Evolutionary conservation across 2,329 filamentous ascomycete species (phyloP), one percentile per base, ranked within the genome.

Genomic region (Curvularia spicifera): DNA sequence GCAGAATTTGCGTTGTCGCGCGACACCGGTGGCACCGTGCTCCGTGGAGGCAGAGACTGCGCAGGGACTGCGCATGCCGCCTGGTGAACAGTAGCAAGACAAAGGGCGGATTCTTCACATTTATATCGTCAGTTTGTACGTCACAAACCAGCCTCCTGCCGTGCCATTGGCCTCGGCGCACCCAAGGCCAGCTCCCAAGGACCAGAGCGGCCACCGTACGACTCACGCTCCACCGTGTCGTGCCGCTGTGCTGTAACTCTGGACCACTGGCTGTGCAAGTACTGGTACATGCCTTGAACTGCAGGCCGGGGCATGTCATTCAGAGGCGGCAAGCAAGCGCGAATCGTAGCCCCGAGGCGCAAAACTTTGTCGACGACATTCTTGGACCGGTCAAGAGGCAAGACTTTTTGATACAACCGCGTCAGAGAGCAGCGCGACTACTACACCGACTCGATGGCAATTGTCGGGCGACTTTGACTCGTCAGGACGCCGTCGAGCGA

Each of bases 371-470:
- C 29, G 45, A 55, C 26, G 39, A 24, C 26, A 44, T 26, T 22
- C 29, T 49, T 53, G 48, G 39, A 44, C 57, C 57, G 45, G 51
- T 57, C 49, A 31, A 49, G 49, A 40, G 50, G 33, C n/a, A 31
- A 53, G 55, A n/a, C 20, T n/a, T 4, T 8, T 44, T 48, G 33
- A 49, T 53, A 51, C 44, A 51, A 51, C 60, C 56, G 28, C 53
- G 48, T 53, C 35, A 37, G 35, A 53, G 49, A 64, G 44, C 64
- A 59, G 63, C 55, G 60, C 67, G 64, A 52, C 33, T 40, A 57
- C 60, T 51, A 60, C 61, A 65, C 61, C 61, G 66, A 66, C 64
- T 70, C 60, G 59, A 60, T 47, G 59, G 63, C 65, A 58, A 63
- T 46, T 48, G 13, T 51, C 52, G 26, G 39, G 43, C 37, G 42